Conservation (phyloP, 108 stramenopile genomes). For the Cyclotella kingstonii region DNA sequence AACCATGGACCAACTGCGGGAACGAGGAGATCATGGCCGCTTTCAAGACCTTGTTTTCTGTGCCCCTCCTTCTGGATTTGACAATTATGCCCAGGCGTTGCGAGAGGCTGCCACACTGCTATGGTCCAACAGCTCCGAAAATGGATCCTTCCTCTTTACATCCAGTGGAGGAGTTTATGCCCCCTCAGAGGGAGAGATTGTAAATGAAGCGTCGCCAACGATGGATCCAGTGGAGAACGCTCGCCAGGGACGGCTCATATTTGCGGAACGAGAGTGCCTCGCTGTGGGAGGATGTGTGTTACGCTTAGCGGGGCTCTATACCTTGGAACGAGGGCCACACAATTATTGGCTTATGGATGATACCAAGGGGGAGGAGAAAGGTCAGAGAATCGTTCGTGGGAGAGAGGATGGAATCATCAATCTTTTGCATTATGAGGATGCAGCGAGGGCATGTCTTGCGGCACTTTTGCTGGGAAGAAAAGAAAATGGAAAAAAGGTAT, state of each 20-base stretch:
- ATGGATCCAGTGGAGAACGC: constrained; percentile 49
- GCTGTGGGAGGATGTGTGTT: constrained; percentile 58
- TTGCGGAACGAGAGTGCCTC: constrained; percentile 62
- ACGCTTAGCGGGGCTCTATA: constrained; percentile 80
- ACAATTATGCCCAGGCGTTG: constrained; percentile 74
- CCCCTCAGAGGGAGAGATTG: constrained; percentile 50
- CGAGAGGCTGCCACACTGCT: constrained; percentile 42
- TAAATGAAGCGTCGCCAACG: constrained; percentile 60
- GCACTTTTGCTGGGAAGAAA: constrained; percentile 52
- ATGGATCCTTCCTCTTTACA: constrained; percentile 81
- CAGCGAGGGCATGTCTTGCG: constrained; percentile 67
- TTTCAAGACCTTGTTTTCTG: constrained; percentile 86
- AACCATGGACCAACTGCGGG: constrained; percentile 47
- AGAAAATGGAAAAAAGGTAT: constrained; percentile 48
- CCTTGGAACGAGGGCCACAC: constrained; percentile 79
- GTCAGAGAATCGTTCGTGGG: constrained; percentile 59
- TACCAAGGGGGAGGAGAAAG: too few species aligned
- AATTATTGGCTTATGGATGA: constrained; percentile 92
- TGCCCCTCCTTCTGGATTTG: constrained; percentile 87
- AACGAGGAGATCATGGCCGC: constrained; percentile 1
- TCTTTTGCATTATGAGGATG: constrained; percentile 89
- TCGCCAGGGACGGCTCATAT: constrained; percentile 55
- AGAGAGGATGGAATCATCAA: constrained; percentile 81
- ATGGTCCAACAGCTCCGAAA: constrained; percentile 49
- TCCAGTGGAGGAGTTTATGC: constrained; percentile 81